These are phyloP conservation scores for Erodium texanum DNA, from an alignment of 441 rosid species.

Conservation along the genomic window DNA sequence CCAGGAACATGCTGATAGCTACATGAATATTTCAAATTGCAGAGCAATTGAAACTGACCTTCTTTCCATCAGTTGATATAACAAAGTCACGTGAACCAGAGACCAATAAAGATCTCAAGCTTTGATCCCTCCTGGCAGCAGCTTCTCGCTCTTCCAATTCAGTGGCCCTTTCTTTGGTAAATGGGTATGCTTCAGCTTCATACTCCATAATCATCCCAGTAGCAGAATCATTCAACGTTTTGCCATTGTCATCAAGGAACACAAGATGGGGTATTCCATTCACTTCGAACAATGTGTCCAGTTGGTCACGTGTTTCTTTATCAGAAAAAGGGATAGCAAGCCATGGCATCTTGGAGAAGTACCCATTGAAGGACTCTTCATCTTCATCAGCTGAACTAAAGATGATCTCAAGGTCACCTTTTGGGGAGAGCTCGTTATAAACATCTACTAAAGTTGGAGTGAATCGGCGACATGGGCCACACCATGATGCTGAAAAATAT, in stretches of 20 bases:
- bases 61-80: constrained; percentile 35
- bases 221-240: constrained; percentile 34
- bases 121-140: constrained; percentile 44
- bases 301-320: constrained; percentile 33
- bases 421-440: constrained; percentile 38
- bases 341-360: constrained; percentile 41
- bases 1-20: neutral
- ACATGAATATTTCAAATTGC: neutral
- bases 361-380: constrained; percentile 38
- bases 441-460: constrained; percentile 51
- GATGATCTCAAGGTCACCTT: constrained; percentile 47
- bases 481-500: constrained; percentile 76
- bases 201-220: constrained; percentile 42
- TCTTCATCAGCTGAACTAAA: constrained; percentile 49
- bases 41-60: constrained; percentile 29
- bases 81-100: constrained; percentile 44
- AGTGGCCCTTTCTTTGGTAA: constrained; percentile 41
- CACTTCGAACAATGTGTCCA: constrained; percentile 41
- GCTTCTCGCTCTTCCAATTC: constrained; percentile 53
- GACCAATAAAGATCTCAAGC: constrained; percentile 41
- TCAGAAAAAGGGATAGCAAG: constrained; percentile 45
- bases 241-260: constrained; percentile 46
- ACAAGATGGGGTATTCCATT: constrained; percentile 62
- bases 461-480: constrained; percentile 52
- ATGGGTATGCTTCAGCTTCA: constrained; percentile 56